phyloP scores from a whole-genome alignment of 2,329 filamentous ascomycete genomes.

The Neobulgaria alba region DNA sequence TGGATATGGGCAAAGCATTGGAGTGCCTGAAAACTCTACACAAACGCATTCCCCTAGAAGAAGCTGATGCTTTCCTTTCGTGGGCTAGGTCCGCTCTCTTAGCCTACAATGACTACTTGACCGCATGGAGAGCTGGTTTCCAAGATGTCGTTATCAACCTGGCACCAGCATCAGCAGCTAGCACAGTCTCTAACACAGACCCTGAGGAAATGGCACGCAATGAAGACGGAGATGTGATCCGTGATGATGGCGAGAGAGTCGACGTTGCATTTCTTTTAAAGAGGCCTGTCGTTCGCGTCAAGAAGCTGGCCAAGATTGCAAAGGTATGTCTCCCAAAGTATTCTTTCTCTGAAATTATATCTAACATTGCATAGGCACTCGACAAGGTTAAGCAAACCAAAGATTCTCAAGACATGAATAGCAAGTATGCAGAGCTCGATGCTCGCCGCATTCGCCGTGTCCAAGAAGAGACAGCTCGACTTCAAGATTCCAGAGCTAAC shows the following conservation, averaged over 20 bases:
- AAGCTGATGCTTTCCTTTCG: conserved; percentile 61
- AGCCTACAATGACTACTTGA: conserved; percentile 78
- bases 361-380: conserved; percentile 14
- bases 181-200: conserved; percentile 45
- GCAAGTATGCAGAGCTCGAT: conserved; percentile 57
- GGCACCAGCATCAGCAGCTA: conserved; percentile 50
- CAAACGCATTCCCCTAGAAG: conserved; percentile 66
- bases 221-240: conserved; percentile 54
- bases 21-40: conserved; percentile 78
- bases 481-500: conserved; percentile 80
- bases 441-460: conserved; percentile 65
- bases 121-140: conserved; percentile 86
- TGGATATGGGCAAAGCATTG: conserved; percentile 86
- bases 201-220: conserved; percentile 51
- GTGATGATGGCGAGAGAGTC: conserved; percentile 68
- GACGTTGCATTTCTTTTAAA: conserved; percentile 92
- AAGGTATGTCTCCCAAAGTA: conserved; percentile 26
- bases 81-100: conserved; percentile 76
- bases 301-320: conserved; percentile 77
- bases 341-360: conserved; percentile 7
- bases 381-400: conserved; percentile 34
- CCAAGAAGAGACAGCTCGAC: conserved; percentile 62
- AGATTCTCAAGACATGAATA: conserved; percentile 26
- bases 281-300: conserved; percentile 76
- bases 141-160: conserved; percentile 92